A percentile compares a stretch with the other conserved stretches of the same genome.
Evolutionary conservation across 2,329 filamentous ascomycete species (phyloP).

Genomic region (Celoporthe dispersa): DNA sequence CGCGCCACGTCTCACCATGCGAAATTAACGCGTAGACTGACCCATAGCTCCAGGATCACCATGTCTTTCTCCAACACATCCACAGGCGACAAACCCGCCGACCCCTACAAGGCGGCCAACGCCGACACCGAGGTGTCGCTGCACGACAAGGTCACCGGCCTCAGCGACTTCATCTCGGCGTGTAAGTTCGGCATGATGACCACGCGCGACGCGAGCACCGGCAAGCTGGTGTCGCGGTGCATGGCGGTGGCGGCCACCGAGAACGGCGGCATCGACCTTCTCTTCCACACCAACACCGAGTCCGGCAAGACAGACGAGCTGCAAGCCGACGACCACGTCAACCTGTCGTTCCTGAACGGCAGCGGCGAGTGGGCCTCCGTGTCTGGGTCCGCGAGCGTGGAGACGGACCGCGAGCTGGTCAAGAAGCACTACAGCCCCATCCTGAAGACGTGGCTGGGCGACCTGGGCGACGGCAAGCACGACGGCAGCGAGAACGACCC

Average conservation of each 20-base stretch:
- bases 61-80: slow-evolving; percentile 59
- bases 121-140: slow-evolving; percentile 65
- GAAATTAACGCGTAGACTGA: slow-evolving; percentile 16
- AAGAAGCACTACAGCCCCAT: slow-evolving; percentile 75
- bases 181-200: slow-evolving; percentile 92
- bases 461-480: slow-evolving; percentile 81
- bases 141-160: slow-evolving; percentile 76
- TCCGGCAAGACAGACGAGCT: slow-evolving; percentile 87
- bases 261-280: slow-evolving; percentile 75
- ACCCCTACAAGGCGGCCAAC: slow-evolving; percentile 80
- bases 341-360: slow-evolving; percentile 78
- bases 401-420: slow-evolving; percentile 70
- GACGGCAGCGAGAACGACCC: slow-evolving; percentile 83
- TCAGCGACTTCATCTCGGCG: slow-evolving; percentile 70
- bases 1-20: neutral
- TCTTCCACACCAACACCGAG: slow-evolving; percentile 92
- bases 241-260: slow-evolving; percentile 87
- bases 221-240: slow-evolving; percentile 75
- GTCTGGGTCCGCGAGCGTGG: slow-evolving; percentile 71
- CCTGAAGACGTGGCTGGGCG: slow-evolving; percentile 85
- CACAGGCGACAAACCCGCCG: slow-evolving; percentile 65
- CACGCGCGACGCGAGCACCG: slow-evolving; percentile 68
- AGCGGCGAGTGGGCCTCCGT: slow-evolving; percentile 86
- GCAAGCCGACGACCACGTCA: slow-evolving; percentile 71
- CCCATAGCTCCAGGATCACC: slow-evolving; percentile 10